Evolutionary conservation across 2,329 filamentous ascomycete genomes (phyloP).

Genomic region (Colletotrichum incanum): DNA sequence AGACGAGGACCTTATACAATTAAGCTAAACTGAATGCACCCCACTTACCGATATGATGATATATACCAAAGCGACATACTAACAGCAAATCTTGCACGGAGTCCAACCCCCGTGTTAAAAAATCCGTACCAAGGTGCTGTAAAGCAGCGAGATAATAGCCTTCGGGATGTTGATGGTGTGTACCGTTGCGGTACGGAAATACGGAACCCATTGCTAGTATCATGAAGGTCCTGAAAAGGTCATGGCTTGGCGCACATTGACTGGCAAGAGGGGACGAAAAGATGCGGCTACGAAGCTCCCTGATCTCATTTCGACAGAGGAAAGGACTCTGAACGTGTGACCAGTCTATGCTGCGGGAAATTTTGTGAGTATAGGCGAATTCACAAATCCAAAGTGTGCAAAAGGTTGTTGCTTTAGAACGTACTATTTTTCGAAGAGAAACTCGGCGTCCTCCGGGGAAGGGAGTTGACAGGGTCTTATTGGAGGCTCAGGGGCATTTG

Average conservation of each 20-base stretch:
- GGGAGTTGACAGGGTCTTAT: constrained; percentile 36
- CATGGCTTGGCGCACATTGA: constrained; percentile 44
- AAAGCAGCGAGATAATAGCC: constrained; percentile 58
- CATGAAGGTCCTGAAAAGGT: constrained; percentile 55
- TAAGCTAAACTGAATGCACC: background rate
- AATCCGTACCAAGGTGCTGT: constrained; percentile 49
- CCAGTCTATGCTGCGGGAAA: constrained; percentile 40
- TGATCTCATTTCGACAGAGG: constrained; percentile 47
- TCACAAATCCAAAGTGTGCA: background rate
- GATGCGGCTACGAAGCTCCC: constrained; percentile 43
- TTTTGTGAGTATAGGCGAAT: background rate
- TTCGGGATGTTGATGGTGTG: constrained; percentile 54
- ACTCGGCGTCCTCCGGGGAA: constrained; percentile 25
- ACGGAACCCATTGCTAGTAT: constrained; percentile 56
- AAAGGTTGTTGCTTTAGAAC: background rate
- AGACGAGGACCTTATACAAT: background rate
- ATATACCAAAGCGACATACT: constrained; percentile 59
- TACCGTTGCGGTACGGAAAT: constrained; percentile 51
- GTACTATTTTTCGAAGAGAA: constrained; percentile 44
- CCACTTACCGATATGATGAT: constrained; percentile 56
- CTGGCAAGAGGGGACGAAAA: constrained; percentile 36
- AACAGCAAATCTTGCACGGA: constrained; percentile 59
- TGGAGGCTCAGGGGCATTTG: constrained; percentile 17
- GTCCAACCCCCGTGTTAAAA: constrained; percentile 51
- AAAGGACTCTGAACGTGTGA: constrained; percentile 49